These are phyloP conservation scores for Akanthomyces lecanii DNA, from an alignment of 2,329 filamentous ascomycete species.

Conservation along the genomic window DNA sequence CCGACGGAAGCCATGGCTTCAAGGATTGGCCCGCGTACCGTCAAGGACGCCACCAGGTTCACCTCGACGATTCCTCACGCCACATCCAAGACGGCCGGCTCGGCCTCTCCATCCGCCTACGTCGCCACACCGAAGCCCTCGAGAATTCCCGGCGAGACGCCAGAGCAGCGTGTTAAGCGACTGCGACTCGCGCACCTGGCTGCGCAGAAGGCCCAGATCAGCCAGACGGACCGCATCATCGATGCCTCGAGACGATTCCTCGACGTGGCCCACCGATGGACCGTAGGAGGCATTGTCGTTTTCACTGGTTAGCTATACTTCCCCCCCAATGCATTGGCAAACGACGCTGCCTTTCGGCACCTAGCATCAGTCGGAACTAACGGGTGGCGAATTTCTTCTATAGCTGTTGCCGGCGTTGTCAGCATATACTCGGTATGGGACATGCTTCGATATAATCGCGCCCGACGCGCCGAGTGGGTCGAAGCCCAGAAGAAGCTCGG, in stretches of 20 bases:
- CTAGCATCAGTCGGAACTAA: too few relatives aligned
- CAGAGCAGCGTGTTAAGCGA: constrained; percentile 65
- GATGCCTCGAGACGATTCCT: constrained; percentile 46
- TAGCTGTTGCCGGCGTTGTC: constrained; percentile 51
- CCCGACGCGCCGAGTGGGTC: constrained; percentile 55
- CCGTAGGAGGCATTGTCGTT: constrained; percentile 50
- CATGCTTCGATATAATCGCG: constrained; percentile 58
- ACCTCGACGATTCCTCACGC: constrained; percentile 56
- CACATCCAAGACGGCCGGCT: constrained; percentile 52
- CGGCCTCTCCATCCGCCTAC: constrained; percentile 21
- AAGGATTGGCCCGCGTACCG: constrained; percentile 57
- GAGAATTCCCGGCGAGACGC: constrained; percentile 51
- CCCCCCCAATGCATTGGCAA: background rate
- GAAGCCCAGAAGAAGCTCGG: constrained; percentile 51
- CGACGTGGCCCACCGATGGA: constrained; percentile 53
- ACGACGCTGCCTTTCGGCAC: too few relatives aligned
- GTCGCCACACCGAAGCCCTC: constrained; percentile 24
- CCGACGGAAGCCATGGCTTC: constrained; percentile 33
- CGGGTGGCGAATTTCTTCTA: background rate
- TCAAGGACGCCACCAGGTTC: constrained; percentile 74
- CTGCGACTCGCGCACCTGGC: constrained; percentile 64
- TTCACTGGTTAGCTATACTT: constrained; percentile 47
- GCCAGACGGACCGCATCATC: constrained; percentile 48
- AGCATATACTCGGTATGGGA: constrained; percentile 58
- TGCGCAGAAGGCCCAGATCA: constrained; percentile 57